A percentile compares a stretch with the other conserved stretches of the same genome.
Conservation (phyloP, 2,329 filamentous ascomycete species). For the Hypoxylon sp. region DNA sequence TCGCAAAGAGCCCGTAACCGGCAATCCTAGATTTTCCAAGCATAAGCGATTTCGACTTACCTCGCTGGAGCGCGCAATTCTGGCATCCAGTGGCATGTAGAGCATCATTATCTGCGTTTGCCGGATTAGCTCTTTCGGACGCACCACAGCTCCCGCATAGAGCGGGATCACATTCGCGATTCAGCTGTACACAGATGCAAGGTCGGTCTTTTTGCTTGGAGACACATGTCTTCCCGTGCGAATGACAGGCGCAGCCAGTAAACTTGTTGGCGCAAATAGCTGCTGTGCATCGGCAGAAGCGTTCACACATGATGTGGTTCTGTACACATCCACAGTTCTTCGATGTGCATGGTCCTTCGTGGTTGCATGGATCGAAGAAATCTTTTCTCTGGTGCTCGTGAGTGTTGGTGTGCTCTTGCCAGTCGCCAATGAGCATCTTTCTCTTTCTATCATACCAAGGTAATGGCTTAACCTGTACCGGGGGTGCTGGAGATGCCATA, state of each 20-base stretch:
- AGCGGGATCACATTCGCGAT: slow-evolving; percentile 85
- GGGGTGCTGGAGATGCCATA: slow-evolving; percentile 48
- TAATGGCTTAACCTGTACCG: slow-evolving; percentile 60
- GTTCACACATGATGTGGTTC: slow-evolving; percentile 77
- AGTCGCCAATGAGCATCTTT: slow-evolving; percentile 68
- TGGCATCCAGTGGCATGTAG: slow-evolving; percentile 74
- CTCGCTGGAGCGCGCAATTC: slow-evolving; percentile 80
- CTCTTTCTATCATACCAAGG: slow-evolving; percentile 71
- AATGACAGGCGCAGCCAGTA: slow-evolving; percentile 76
- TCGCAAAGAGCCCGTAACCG: slow-evolving; percentile 82
- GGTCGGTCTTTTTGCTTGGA: slow-evolving; percentile 69
- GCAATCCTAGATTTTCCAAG: slow-evolving; percentile 79
- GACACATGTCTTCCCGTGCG: slow-evolving; percentile 71
- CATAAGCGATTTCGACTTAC: slow-evolving; percentile 74
- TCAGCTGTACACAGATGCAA: slow-evolving; percentile 80
- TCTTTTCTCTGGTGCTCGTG: slow-evolving; percentile 70
- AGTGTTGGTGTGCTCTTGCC: slow-evolving; percentile 68
- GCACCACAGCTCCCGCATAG: slow-evolving; percentile 81
- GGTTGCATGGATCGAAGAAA: slow-evolving; percentile 75
- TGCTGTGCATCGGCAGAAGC: slow-evolving; percentile 75
- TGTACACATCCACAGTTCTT: slow-evolving; percentile 74
- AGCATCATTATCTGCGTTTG: slow-evolving; percentile 72
- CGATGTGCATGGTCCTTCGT: slow-evolving; percentile 75
- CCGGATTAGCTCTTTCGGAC: slow-evolving; percentile 75
- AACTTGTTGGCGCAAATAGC: slow-evolving; percentile 74